These are phyloP conservation scores for Choanephora cucurbitarum DNA, from an alignment of 371 early-diverging fungal genomes.

Conservation along the genomic window DNA sequence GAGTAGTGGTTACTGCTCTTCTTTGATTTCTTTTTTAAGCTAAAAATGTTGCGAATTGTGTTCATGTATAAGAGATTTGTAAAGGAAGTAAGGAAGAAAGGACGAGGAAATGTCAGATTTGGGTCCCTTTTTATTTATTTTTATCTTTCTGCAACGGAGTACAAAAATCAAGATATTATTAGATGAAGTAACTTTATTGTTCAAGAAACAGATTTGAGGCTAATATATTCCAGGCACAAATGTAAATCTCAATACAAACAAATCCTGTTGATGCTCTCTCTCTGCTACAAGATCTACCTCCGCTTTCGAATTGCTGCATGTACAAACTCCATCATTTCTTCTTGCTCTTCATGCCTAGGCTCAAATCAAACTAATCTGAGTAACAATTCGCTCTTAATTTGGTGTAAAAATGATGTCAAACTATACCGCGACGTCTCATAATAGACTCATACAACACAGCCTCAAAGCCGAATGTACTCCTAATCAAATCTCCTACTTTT, in stretches of 20 bases:
- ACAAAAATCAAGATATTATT: background rate
- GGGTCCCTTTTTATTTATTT: background rate
- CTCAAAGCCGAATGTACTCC: background rate
- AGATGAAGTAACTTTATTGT: background rate
- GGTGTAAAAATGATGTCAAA: constrained; percentile 14
- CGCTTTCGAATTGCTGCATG: too few relatives aligned
- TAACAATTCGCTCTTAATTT: constrained; percentile 4
- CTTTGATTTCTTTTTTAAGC: constrained; percentile 22
- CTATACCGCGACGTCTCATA: background rate
- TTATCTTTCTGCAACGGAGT: constrained; percentile 3
- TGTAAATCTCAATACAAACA: background rate
- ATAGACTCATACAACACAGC: background rate
- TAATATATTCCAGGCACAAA: background rate
- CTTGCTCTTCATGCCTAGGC: background rate
- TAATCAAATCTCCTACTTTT: background rate
- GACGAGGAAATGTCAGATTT: constrained; percentile 2
- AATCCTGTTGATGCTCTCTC: too few relatives aligned
- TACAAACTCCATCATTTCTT: too few relatives aligned
- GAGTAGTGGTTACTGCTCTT: constrained; percentile 6
- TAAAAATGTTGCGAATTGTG: constrained; percentile 15
- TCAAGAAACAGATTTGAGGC: background rate
- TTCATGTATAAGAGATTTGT: background rate
- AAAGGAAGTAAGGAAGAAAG: background rate
- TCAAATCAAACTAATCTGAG: constrained; percentile 8
- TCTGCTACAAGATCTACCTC: too few relatives aligned